A percentile compares a stretch with the other conserved stretches of the same genome.
These are phyloP conservation scores for Paecilomyces formosus DNA, from an alignment of 2,329 filamentous ascomycete species.

Conservation along the genomic window DNA sequence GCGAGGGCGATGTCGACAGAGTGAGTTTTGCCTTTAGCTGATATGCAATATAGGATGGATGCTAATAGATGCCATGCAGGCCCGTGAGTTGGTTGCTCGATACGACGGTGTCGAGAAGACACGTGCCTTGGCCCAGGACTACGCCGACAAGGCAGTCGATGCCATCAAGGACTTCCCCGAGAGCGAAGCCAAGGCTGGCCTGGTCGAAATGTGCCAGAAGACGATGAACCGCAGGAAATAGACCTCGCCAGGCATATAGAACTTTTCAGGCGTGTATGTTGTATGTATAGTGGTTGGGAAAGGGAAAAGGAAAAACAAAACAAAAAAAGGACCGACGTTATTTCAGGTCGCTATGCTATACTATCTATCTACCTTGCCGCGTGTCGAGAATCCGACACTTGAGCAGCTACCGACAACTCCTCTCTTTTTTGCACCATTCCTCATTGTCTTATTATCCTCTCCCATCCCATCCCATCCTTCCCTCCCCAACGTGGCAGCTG, in stretches of 20 bases:
- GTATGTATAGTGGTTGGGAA: background rate
- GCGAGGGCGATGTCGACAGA: constrained; percentile 74
- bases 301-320: background rate
- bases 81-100: constrained; percentile 71
- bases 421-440: background rate
- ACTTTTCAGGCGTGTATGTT: background rate
- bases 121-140: constrained; percentile 80
- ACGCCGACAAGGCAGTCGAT: constrained; percentile 76
- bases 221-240: constrained; percentile 82
- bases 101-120: constrained; percentile 91
- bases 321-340: background rate
- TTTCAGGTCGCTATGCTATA: background rate
- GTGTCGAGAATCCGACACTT: too few species aligned
- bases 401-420: background rate
- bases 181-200: constrained; percentile 86
- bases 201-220: constrained; percentile 91
- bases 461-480: background rate
- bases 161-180: constrained; percentile 73
- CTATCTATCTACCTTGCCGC: background rate
- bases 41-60: background rate
- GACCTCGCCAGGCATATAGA: background rate
- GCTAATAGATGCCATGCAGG: constrained; percentile 47
- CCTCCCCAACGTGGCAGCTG: background rate
- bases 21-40: constrained; percentile 46
- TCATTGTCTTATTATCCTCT: background rate